A percentile compares a stretch with the other conserved stretches of the same genome.
Conservation (phyloP, 805 yeast genomes). For the Kodamaea fukazawae region DNA sequence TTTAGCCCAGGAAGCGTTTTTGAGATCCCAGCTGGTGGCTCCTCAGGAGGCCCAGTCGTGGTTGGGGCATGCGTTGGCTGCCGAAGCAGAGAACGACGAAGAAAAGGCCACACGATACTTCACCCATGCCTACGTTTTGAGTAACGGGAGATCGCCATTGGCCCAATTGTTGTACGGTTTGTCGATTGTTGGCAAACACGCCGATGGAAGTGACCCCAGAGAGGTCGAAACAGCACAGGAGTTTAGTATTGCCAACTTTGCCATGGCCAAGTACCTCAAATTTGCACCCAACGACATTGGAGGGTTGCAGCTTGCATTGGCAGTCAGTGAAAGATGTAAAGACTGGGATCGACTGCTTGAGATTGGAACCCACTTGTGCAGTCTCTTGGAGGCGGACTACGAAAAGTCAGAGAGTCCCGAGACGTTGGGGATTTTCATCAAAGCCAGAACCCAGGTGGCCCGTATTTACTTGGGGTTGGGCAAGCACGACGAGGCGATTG, state of each 20-base stretch:
- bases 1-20: constrained; percentile 70
- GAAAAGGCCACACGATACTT: constrained; percentile 55
- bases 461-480: constrained; percentile 64
- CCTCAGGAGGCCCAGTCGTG: constrained; percentile 77
- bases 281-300: constrained; percentile 55
- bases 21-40: constrained; percentile 73
- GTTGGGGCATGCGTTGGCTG: constrained; percentile 78
- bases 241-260: constrained; percentile 60
- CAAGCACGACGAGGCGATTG: constrained; percentile 57
- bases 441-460: constrained; percentile 67
- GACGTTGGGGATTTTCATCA: constrained; percentile 50
- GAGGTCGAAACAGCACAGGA: constrained; percentile 63
- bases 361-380: constrained; percentile 46
- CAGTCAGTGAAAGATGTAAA: constrained; percentile 67
- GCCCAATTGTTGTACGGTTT: constrained; percentile 73
- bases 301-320: constrained; percentile 55
- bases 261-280: constrained; percentile 63
- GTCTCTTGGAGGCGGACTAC: constrained; percentile 51
- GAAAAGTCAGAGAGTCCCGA: constrained; percentile 52
- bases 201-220: constrained; percentile 47
- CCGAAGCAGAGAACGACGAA: constrained; percentile 49
- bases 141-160: constrained; percentile 68
- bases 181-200: constrained; percentile 47
- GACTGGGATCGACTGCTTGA: constrained; percentile 54
- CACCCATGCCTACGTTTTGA: constrained; percentile 74